A percentile compares a stretch with the other conserved stretches of the same genome.
Evolutionary conservation across 1,284 basidiomycete genomes (phyloP).

Genomic region (Naganishia liquefaciens): DNA sequence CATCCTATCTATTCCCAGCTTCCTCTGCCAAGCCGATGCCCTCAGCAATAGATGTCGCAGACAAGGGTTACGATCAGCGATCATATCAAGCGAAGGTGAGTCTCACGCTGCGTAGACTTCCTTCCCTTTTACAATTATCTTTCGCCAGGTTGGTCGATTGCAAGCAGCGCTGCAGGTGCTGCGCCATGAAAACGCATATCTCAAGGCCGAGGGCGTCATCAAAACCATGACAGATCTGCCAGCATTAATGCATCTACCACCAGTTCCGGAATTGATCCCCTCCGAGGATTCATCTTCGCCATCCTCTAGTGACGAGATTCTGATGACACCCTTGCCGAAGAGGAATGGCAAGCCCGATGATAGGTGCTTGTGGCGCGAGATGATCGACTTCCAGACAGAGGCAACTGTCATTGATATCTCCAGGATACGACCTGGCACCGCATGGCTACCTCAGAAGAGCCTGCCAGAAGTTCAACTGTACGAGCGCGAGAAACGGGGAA

Average conservation of each 20-base stretch:
- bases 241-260: slow-evolving; percentile 56
- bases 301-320: slow-evolving; percentile 50
- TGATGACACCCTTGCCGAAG: slow-evolving; percentile 53
- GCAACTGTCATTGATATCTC: slow-evolving; percentile 81
- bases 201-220: slow-evolving; percentile 85
- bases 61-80: slow-evolving; percentile 6
- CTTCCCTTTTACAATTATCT: slow-evolving; percentile 30
- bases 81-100: neutral
- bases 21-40: neutral
- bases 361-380: slow-evolving; percentile 76
- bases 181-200: slow-evolving; percentile 84
- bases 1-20: neutral
- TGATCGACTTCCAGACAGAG: slow-evolving; percentile 74
- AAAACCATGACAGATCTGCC: slow-evolving; percentile 75
- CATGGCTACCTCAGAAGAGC: slow-evolving; percentile 73
- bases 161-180: slow-evolving; percentile 85
- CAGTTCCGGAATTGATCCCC: slow-evolving; percentile 39
- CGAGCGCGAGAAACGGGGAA: slow-evolving; percentile 17
- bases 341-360: slow-evolving; percentile 60
- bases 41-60: too few relatives aligned
- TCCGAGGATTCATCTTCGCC: slow-evolving; percentile 30
- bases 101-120: neutral
- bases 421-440: slow-evolving; percentile 57
- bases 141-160: slow-evolving; percentile 82
- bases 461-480: slow-evolving; percentile 68